Conservation (phyloP, 225 moss, liverwort and hornwort genomes). For the Polytrichum commune region DNA sequence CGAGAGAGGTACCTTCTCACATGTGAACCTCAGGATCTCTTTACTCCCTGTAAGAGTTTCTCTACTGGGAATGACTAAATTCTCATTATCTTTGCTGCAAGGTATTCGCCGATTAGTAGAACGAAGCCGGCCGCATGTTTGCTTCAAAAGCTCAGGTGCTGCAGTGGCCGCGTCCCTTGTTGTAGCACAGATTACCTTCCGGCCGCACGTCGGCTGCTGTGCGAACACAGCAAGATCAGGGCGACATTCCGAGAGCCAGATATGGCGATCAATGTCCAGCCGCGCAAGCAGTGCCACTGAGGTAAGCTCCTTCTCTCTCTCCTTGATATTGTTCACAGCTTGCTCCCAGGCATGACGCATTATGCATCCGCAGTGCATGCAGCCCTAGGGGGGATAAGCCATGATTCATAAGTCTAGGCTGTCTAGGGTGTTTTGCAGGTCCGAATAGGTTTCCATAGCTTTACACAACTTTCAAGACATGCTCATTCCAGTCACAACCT, state of each 20-base stretch:
- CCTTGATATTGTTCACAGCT: constrained; percentile 18
- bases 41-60: background rate
- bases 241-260: constrained; percentile 33
- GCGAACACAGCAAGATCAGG: constrained; percentile 31
- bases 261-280: constrained; percentile 37
- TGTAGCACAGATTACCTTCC: no score
- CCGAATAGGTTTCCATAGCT: no score
- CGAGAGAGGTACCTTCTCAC: no score
- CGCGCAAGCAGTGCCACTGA: constrained; percentile 35
- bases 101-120: no score
- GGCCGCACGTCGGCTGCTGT: background rate
- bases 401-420: no score
- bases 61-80: background rate
- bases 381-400: no score
- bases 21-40: background rate
- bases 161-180: no score
- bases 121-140: background rate
- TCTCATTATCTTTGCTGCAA: background rate
- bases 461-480: no score
- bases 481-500: no score
- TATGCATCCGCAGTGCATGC: background rate
- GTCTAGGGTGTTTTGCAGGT: no score
- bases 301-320: constrained; percentile 27
- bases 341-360: constrained; percentile 8
- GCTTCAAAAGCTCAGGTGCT: background rate